A percentile compares a stretch with the other conserved stretches of the same genome.
Conservation (phyloP, 345 rosid genomes). For the Acer negundo region DNA sequence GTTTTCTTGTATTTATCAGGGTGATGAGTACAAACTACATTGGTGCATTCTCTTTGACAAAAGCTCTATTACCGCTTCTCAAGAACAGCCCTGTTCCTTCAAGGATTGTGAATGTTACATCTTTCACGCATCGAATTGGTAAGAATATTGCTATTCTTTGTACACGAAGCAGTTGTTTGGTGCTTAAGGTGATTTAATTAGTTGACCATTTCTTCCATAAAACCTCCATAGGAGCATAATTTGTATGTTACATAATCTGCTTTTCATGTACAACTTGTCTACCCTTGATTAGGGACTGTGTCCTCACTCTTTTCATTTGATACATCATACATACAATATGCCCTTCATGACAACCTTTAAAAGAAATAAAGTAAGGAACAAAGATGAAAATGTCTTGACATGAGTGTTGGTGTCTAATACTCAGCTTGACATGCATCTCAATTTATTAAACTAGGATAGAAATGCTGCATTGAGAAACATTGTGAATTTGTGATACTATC, state of each 20-base stretch:
- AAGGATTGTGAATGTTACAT: conserved; percentile 85
- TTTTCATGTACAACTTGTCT: neutral
- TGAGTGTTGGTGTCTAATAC: neutral
- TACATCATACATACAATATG: neutral
- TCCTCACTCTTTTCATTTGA: neutral
- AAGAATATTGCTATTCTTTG: conserved; percentile 12
- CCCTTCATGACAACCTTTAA: neutral
- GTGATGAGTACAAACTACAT: conserved; percentile 85
- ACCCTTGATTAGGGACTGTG: neutral
- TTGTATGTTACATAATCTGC: neutral
- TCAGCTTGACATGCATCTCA: neutral
- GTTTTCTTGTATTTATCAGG: conserved; percentile 42
- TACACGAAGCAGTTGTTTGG: neutral
- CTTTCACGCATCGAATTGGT: conserved; percentile 88
- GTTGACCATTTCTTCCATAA: conserved; percentile 1
- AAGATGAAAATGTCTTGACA: neutral
- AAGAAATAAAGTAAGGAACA: neutral
- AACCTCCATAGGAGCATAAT: conserved; percentile 8
- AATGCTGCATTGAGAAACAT: conserved; percentile 2
- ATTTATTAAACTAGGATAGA: conserved; percentile 5
- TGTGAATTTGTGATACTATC: neutral
- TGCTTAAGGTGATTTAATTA: conserved; percentile 3
- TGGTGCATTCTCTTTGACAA: conserved; percentile 74
- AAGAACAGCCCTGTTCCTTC: conserved; percentile 74
- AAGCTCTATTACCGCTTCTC: conserved; percentile 77